These are phyloP conservation scores for Rasamsonia emersonii DNA, from an alignment of 2,329 filamentous ascomycete species.

Conservation along the genomic window DNA sequence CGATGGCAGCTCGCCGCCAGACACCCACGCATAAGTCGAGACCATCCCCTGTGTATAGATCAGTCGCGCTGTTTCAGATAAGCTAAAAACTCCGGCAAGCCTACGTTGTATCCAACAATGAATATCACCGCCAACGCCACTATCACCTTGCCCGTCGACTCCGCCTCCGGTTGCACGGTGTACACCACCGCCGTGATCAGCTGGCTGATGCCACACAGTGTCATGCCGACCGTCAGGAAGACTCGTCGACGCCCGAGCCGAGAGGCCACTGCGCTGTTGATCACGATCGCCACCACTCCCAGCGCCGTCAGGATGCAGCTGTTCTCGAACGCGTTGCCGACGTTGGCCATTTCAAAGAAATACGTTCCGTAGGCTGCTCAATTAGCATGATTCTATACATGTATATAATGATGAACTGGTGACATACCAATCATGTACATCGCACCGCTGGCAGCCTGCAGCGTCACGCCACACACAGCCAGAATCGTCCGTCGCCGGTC, in stretches of 20 bases:
- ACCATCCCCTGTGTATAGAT: conserved; percentile 34
- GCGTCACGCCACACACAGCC: conserved; percentile 40
- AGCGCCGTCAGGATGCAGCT: conserved; percentile 47
- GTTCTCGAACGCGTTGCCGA: conserved; percentile 49
- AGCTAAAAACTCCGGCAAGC: conserved; percentile 1
- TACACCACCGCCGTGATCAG: conserved; percentile 48
- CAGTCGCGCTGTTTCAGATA: background rate
- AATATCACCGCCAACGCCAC: conserved; percentile 48
- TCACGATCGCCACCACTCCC: conserved; percentile 46
- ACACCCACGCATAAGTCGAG: conserved; percentile 49
- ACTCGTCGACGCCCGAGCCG: conserved; percentile 45
- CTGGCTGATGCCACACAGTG: conserved; percentile 46
- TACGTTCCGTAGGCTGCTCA: conserved; percentile 46
- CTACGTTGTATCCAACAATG: conserved; percentile 44
- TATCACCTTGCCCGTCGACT: conserved; percentile 30
- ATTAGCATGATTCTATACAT: background rate
- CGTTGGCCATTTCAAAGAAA: conserved; percentile 52
- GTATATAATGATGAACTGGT: background rate
- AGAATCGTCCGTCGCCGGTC: conserved; percentile 45
- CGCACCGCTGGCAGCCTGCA: conserved; percentile 46
- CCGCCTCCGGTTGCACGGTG: conserved; percentile 30
- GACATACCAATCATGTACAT: conserved; percentile 48
- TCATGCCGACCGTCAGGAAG: conserved; percentile 45
- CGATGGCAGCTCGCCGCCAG: conserved; percentile 49
- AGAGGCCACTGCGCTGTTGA: conserved; percentile 47